Evolutionary conservation across 2,329 filamentous ascomycete species (phyloP).

Genomic region (Colletotrichum sansevieriae): DNA sequence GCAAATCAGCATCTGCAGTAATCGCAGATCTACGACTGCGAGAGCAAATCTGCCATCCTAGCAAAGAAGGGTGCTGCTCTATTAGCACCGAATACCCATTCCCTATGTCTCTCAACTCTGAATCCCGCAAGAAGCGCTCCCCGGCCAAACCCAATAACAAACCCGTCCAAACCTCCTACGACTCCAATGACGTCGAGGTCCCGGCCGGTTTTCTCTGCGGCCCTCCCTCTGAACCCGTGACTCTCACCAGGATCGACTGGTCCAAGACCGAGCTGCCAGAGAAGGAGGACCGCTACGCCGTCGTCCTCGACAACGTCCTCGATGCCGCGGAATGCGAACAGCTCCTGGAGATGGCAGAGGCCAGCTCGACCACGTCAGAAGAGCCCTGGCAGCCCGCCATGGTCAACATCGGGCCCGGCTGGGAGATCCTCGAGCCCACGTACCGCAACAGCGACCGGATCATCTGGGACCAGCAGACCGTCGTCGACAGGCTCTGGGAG

Average conservation of each 20-base stretch:
- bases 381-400: slow-evolving; percentile 75
- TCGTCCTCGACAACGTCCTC: slow-evolving; percentile 72
- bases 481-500: slow-evolving; percentile 74
- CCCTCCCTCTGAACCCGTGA: slow-evolving; percentile 55
- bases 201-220: slow-evolving; percentile 60
- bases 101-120: slow-evolving; percentile 1
- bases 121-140: slow-evolving; percentile 9
- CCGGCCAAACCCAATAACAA: slow-evolving; percentile 25
- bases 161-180: slow-evolving; percentile 46
- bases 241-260: slow-evolving; percentile 65
- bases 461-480: slow-evolving; percentile 75
- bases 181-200: slow-evolving; percentile 50
- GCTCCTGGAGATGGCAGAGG: slow-evolving; percentile 65
- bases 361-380: slow-evolving; percentile 61
- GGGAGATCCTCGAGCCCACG: slow-evolving; percentile 67
- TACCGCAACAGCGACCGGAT: slow-evolving; percentile 81
- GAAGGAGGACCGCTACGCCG: slow-evolving; percentile 67
- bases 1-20: not conserved
- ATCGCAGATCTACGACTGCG: not conserved
- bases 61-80: not conserved
- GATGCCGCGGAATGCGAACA: slow-evolving; percentile 68
- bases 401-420: slow-evolving; percentile 74
- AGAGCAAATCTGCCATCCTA: no score
- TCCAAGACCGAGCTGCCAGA: slow-evolving; percentile 60
- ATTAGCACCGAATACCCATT: not conserved